These are phyloP conservation scores for Sarocladium strictum DNA, from an alignment of 2,329 filamentous ascomycete genomes.

Conservation along the genomic window DNA sequence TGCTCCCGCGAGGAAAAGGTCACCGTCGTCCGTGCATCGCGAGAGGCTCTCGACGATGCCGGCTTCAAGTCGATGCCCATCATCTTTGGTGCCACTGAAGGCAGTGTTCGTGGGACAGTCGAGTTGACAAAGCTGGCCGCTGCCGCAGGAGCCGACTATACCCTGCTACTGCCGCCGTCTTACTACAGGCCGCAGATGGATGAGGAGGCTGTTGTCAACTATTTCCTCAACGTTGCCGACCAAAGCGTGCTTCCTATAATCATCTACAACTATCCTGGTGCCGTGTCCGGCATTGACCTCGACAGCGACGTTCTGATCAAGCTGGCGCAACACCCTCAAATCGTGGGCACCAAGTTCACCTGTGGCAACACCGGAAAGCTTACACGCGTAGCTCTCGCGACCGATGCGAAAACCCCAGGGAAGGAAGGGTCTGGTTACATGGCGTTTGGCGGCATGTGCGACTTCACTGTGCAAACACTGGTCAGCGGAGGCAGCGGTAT, in stretches of 20 bases:
- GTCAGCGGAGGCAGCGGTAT: slow-evolving; percentile 75
- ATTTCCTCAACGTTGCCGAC: slow-evolving; percentile 71
- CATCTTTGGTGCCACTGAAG: slow-evolving; percentile 75
- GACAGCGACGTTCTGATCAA: slow-evolving; percentile 81
- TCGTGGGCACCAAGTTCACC: slow-evolving; percentile 86
- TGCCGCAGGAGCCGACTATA: slow-evolving; percentile 70
- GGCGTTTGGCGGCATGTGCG: slow-evolving; percentile 82
- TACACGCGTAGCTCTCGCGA: slow-evolving; percentile 70
- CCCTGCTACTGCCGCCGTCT: slow-evolving; percentile 71
- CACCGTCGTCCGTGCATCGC: slow-evolving; percentile 68
- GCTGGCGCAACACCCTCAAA: slow-evolving; percentile 74
- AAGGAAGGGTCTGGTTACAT: slow-evolving; percentile 63
- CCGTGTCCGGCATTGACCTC: slow-evolving; percentile 82
- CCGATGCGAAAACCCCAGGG: slow-evolving; percentile 62
- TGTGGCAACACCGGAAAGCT: slow-evolving; percentile 88
- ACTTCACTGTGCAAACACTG: slow-evolving; percentile 80
- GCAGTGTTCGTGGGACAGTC: slow-evolving; percentile 75
- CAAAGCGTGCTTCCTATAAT: slow-evolving; percentile 70
- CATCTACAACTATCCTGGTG: slow-evolving; percentile 87
- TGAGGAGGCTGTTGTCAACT: slow-evolving; percentile 66
- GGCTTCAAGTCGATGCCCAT: slow-evolving; percentile 72
- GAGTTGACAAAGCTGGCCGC: slow-evolving; percentile 63
- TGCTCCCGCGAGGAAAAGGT: slow-evolving; percentile 72
- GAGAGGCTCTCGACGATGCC: slow-evolving; percentile 75
- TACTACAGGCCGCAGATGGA: slow-evolving; percentile 78